Conservation (phyloP, 768 basidiomycete species). For the Imleria badia region DNA sequence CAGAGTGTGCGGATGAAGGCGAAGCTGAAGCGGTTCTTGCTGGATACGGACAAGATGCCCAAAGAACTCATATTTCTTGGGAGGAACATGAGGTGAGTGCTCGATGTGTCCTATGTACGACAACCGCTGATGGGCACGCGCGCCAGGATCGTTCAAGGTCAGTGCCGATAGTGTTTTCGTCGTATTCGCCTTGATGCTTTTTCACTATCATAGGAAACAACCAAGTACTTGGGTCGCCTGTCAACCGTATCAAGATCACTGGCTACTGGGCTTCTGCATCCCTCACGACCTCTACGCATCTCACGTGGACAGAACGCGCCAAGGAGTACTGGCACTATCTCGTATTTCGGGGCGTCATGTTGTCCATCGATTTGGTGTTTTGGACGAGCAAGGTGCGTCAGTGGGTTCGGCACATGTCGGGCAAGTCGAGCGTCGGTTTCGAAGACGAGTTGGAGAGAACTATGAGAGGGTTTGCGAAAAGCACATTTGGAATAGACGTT, state of each 20-base stretch:
- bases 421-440: slow-evolving; percentile 50
- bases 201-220: slow-evolving; percentile 56
- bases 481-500: slow-evolving; percentile 77
- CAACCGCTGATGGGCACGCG: background rate
- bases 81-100: slow-evolving; percentile 66
- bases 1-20: slow-evolving; percentile 66
- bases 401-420: slow-evolving; percentile 44
- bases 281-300: slow-evolving; percentile 44
- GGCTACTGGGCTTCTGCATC: slow-evolving; percentile 80
- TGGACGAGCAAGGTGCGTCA: slow-evolving; percentile 55
- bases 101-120: background rate
- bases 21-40: slow-evolving; percentile 62
- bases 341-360: slow-evolving; percentile 62
- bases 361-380: slow-evolving; percentile 72
- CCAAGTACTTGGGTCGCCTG: slow-evolving; percentile 79
- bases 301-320: slow-evolving; percentile 42
- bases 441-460: slow-evolving; percentile 81
- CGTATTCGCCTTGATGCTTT: background rate
- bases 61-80: slow-evolving; percentile 73
- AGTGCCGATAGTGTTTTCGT: background rate
- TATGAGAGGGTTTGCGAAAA: slow-evolving; percentile 74
- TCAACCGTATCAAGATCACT: slow-evolving; percentile 88
- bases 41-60: slow-evolving; percentile 76
- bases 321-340: slow-evolving; percentile 58
- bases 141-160: slow-evolving; percentile 39